These are phyloP conservation scores for Earliella scabrosa DNA, from an alignment of 1,284 basidiomycete genomes.

Conservation along the genomic window DNA sequence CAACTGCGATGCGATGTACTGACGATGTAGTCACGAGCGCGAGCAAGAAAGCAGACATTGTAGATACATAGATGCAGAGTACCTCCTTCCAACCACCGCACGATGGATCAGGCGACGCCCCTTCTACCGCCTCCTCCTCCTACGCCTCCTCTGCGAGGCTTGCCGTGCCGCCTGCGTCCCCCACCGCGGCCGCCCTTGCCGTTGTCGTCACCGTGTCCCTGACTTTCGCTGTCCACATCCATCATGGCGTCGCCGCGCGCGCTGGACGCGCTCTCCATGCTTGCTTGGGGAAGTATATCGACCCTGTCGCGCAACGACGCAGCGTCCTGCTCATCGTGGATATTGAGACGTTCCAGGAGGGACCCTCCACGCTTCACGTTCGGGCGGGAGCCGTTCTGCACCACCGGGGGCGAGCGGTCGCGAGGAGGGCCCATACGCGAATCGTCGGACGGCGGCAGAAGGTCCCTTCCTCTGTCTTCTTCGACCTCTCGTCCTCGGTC, in stretches of 20 bases:
- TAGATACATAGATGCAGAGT: too few species aligned
- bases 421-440: conserved; percentile 11
- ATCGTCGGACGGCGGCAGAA: conserved; percentile 10
- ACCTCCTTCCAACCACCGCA: too few species aligned
- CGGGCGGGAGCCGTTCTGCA: conserved; percentile 36
- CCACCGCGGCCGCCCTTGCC: conserved; percentile 4
- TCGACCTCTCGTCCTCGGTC: conserved; percentile 7
- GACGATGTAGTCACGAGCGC: too few species aligned
- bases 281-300: conserved; percentile 19
- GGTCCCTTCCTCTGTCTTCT: background rate
- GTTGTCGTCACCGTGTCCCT: background rate
- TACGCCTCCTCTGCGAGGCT: conserved; percentile 2
- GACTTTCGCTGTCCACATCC: conserved; percentile 13
- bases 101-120: too few species aligned
- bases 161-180: conserved; percentile 6
- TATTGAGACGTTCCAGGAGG: conserved; percentile 42
- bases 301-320: conserved; percentile 46
- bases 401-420: conserved; percentile 10
- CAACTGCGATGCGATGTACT: too few species aligned
- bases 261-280: background rate
- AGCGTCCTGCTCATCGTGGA: conserved; percentile 27
- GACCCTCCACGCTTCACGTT: conserved; percentile 39
- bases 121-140: too few species aligned
- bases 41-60: too few species aligned
- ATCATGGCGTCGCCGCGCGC: conserved; percentile 7